These are phyloP conservation scores for Lactifluus hygrophoroides DNA, from an alignment of 768 basidiomycete species.

Conservation along the genomic window DNA sequence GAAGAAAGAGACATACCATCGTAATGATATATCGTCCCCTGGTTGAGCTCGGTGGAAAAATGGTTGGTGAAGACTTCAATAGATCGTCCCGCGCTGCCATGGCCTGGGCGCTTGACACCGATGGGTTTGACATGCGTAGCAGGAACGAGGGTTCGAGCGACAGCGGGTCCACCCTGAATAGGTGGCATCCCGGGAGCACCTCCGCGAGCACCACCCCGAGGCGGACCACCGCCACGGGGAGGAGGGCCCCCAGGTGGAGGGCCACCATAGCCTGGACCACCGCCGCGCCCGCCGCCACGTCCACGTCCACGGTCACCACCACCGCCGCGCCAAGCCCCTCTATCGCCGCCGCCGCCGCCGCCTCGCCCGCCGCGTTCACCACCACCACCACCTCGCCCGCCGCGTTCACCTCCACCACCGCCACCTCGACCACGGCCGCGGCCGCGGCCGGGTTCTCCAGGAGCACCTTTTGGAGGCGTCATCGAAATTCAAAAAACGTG, in stretches of 20 bases:
- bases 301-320: background rate
- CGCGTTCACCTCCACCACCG: background rate
- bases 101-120: slow-evolving; percentile 62
- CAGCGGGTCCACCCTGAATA: slow-evolving; percentile 22
- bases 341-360: background rate
- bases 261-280: background rate
- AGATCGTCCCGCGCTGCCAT: slow-evolving; percentile 45
- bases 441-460: background rate
- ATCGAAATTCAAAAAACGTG: background rate
- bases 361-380: background rate
- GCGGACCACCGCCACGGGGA: slow-evolving; percentile 31
- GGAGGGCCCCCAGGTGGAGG: slow-evolving; percentile 20
- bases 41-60: slow-evolving; percentile 53
- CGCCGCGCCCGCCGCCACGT: background rate
- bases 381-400: background rate
- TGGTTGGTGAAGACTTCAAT: slow-evolving; percentile 48
- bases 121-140: slow-evolving; percentile 39
- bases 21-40: slow-evolving; percentile 63
- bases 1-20: slow-evolving; percentile 45
- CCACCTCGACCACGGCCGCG: background rate
- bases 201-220: slow-evolving; percentile 25
- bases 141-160: slow-evolving; percentile 25
- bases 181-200: no score
- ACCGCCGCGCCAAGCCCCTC: background rate
- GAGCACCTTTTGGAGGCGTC: slow-evolving; percentile 5